Conservation (phyloP, 2,329 filamentous ascomycete genomes). For the Boeremia exigua region DNA sequence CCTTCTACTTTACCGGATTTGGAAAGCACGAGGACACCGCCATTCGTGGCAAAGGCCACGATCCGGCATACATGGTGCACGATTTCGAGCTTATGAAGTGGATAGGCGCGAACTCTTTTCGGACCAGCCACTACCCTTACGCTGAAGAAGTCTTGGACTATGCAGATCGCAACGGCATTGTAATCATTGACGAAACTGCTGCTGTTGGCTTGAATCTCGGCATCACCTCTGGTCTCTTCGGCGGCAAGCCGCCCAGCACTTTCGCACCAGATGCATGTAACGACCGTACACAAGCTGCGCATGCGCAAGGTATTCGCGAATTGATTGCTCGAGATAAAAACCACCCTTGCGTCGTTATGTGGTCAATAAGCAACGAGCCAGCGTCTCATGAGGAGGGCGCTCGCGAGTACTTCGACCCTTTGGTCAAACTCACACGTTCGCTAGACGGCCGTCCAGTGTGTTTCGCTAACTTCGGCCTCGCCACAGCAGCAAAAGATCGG, state of each 20-base stretch:
- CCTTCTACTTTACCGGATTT: neutral
- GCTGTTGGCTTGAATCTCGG: neutral
- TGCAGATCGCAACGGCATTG: neutral
- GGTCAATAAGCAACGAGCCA: neutral
- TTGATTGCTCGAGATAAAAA: neutral
- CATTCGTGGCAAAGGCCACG: neutral
- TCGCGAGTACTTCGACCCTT: neutral
- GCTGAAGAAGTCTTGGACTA: neutral
- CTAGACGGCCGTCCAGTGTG: neutral
- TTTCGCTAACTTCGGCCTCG: neutral
- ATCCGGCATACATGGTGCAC: neutral
- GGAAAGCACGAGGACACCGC: neutral
- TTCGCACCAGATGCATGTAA: neutral
- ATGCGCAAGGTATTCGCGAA: neutral
- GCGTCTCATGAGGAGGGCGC: neutral
- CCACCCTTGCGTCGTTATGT: neutral
- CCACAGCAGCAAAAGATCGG: neutral
- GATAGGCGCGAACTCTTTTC: neutral
- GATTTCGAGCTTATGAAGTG: neutral
- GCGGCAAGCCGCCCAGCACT: neutral
- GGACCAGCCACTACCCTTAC: neutral
- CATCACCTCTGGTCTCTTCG: neutral
- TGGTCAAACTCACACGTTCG: neutral
- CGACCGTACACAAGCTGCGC: neutral
- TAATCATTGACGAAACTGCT: neutral